phyloP scores from a whole-genome alignment of 805 yeast species.

The Dipodascopsis tothii region DNA sequence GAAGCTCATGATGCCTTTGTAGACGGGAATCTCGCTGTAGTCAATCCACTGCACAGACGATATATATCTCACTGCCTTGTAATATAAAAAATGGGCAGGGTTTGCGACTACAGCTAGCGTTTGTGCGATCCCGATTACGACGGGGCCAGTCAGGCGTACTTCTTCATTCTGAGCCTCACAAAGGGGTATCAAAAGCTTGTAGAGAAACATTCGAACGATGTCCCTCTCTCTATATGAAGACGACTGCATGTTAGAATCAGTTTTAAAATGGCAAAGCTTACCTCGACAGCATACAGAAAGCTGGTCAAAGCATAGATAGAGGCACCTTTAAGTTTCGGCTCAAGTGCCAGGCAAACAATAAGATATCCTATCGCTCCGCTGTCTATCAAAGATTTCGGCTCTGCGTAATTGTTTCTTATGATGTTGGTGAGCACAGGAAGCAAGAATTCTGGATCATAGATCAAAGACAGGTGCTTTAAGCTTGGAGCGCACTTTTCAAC shows the following conservation, averaged over 20 bases:
- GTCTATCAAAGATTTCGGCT: conserved; percentile 51
- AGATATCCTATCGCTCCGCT: conserved; percentile 48
- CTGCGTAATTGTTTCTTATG: conserved; percentile 30
- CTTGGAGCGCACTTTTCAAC: conserved; percentile 7
- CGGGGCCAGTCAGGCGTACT: neutral
- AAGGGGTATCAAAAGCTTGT: conserved; percentile 30
- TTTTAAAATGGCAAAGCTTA: neutral
- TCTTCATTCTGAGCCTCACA: neutral
- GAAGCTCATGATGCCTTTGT: neutral
- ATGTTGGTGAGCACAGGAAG: conserved; percentile 10
- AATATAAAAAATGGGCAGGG: conserved; percentile 71
- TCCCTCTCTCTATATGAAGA: conserved; percentile 49
- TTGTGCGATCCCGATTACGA: neutral
- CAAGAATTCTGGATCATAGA: conserved; percentile 16
- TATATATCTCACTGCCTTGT: conserved; percentile 38
- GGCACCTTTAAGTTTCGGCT: neutral
- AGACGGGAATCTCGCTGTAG: conserved; percentile 3
- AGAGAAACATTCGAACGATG: conserved; percentile 47
- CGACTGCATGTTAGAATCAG: conserved; percentile 29
- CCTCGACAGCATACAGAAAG: conserved; percentile 5
- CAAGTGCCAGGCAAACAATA: conserved; percentile 32
- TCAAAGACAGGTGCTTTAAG: conserved; percentile 22
- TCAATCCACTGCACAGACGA: conserved; percentile 4
- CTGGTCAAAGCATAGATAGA: conserved; percentile 3
- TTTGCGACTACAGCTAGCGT: conserved; percentile 46